Evolutionary conservation across 345 rosid genomes (phyloP), one percentile per base, ranked within the genome.

Genomic region (Arabidopsis suecica): DNA sequence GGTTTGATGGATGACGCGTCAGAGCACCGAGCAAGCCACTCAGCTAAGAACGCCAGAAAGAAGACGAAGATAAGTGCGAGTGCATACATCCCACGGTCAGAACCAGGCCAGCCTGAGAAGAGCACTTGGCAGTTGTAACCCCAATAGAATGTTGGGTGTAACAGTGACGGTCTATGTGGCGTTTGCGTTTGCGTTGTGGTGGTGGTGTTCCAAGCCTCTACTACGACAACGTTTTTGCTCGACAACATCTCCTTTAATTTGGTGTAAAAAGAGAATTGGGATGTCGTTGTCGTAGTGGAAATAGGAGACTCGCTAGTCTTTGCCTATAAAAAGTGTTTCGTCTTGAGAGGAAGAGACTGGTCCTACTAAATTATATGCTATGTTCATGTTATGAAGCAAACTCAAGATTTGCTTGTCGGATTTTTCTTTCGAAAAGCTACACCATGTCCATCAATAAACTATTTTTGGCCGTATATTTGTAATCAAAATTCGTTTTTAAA

Each of bases 61-160:
- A 93, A 89, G 32, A 93, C 91, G 10, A 90, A 86, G 34, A 86
- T 53, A 73, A 91, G 45, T 2, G 93, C 91, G 12, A 85, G 25
- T 0, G 89, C 91, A 59, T 93, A 93, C 98, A 87, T 93, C 25
- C 80, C 80, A 3, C 81, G 50, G 74, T 64, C 79, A 9, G 85
- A 73, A 51, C 85, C 93, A 9, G 98, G 98, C 98, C 98, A 93
- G 5, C 92, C 87, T 2, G 77, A 34, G 82, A 93, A 93, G 56
- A 88, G 90, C 64, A 93, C 60, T 72, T 82, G 74, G 5, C 88
- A 50, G 44, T 51, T 79, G 72, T 89, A 85, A 30, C 98, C 89
- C 98, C 95, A 93, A 61, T 34, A 88, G 80, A 93, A 89, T 23
- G 83, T 45, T 79, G 51, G 81, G 69, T 80, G 93, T 71, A 55